Evolutionary conservation across 306 rosid genomes (phyloP), one percentile per base, ranked within the genome.

Genomic region (Dicorynia guianensis): DNA sequence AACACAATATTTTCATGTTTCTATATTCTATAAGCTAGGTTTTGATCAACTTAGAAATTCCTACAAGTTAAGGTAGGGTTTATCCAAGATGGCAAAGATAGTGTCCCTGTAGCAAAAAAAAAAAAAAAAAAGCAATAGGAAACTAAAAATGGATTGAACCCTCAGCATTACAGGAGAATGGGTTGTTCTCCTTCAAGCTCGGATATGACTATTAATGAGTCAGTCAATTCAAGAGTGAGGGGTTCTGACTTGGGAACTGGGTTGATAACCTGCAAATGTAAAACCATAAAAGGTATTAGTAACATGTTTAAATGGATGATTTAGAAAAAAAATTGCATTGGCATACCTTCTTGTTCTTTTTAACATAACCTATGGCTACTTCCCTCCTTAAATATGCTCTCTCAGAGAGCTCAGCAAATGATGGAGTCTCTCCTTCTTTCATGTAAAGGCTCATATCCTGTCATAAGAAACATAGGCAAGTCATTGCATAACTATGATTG

Each of bases 161-260:
- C 58, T 63, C 15, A 46, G 12, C 53, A 72, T 72, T 69, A 80
- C 78, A 82, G 4, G 15, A 81, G 3, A 36, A 89, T 71, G 9
- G 97, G 96, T 42, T 89, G 97, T 80, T 91, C 97, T 80, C 93
- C 97, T 84, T 95, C 97, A 43, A 91, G 89, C 83, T 95, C 97
- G 17, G 99, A 95, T 79, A 95, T 90, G 72, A 95, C 99, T 44
- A 95, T 92, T 81, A 95, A 80, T 2, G 92, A 90, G 65, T 95
- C 97, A 5, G 91, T 87, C 85, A 84, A 49, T 76, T 86, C 85
- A 66, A 95, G 93, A 77, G 89, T 86, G 74, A 95, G 96, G 15
- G 90, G 96, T 82, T 90, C 92, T 18, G 88, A 77, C 90, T 90
- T 95, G 50, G 92, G 91, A 84, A 83, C 63, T 49, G 99, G 99